These are phyloP conservation scores for Verticillium tricorpus DNA, from an alignment of 2,329 filamentous ascomycete species.

Conservation along the genomic window DNA sequence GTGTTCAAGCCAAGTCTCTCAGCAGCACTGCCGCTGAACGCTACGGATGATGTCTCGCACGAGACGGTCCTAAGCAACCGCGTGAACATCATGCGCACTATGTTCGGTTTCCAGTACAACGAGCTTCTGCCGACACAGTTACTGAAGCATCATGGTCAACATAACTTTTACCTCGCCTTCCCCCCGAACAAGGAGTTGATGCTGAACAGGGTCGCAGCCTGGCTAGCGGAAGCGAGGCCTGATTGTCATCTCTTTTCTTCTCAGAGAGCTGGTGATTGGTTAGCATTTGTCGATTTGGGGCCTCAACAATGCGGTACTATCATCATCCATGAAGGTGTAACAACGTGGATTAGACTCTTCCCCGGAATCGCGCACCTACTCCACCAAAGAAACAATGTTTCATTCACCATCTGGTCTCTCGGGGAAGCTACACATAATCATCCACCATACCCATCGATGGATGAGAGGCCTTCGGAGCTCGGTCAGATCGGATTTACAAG, in stretches of 20 bases:
- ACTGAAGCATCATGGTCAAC: conserved; percentile 15
- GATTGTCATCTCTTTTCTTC: conserved; percentile 38
- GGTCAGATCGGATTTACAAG: conserved; percentile 9
- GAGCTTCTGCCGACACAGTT: conserved; percentile 16
- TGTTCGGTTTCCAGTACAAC: conserved; percentile 27
- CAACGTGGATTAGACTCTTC: conserved; percentile 32
- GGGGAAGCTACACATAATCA: conserved; percentile 24
- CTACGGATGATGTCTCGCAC: background rate
- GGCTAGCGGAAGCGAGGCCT: conserved; percentile 36
- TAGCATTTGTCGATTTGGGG: conserved; percentile 29
- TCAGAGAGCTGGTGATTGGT: conserved; percentile 40
- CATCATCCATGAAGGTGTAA: conserved; percentile 40
- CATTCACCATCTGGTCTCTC: conserved; percentile 35
- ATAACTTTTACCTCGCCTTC: conserved; percentile 45
- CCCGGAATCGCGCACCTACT: conserved; percentile 27
- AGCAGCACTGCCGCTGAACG: background rate
- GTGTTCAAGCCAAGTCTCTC: conserved; percentile 27
- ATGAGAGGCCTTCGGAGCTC: background rate
- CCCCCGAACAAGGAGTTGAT: conserved; percentile 30
- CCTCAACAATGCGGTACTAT: conserved; percentile 21
- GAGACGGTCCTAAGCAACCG: background rate
- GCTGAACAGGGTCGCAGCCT: conserved; percentile 34
- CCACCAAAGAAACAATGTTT: conserved; percentile 14
- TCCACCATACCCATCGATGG: conserved; percentile 12
- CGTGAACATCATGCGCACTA: conserved; percentile 16